Evolutionary conservation across 805 yeast genomes (phyloP), one percentile per base, ranked within the genome.

Genomic region (Candida dajiaensis): DNA sequence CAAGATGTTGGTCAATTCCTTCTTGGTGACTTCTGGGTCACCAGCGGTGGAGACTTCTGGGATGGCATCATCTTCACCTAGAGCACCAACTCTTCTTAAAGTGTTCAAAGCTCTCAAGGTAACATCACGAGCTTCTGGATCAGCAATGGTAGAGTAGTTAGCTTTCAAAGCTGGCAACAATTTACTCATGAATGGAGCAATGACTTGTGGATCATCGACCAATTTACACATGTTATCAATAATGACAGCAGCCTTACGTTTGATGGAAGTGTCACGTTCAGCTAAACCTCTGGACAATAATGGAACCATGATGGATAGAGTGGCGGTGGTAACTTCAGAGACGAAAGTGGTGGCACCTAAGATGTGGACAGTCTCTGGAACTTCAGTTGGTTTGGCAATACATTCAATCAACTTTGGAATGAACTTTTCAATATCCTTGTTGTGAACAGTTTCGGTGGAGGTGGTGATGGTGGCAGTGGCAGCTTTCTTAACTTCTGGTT

Each of bases 201-300:
- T 96, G 69, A 94, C 95, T 79, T 94, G 98, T 64, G 99, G 99
- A 72, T 94, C 99, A 71, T 94, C 99, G 78, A 94, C 99, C 75
- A 94, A 88, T 78, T 94, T 94, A 87, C 99, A 94, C 99, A 94
- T 94, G 96, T 94, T 94, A 75, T 94, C 99, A 67, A 92, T 86
- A 75, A 94, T 94, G 71, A 94, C 99, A 63, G 99, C 99, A 68
- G 98, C 85, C 81, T 94, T 94, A 83, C 99, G 90, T 87, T 94
- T 94, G 81, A 94, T 94, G 64, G 97, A 80, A 62, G 99, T 94
- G 68, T 94, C 99, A 82, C 99, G 94, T 81, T 94, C 99, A 68
- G 95, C 95, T 71, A 94, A 83, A 92, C 99, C 99, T 86, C 99
- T 92, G 63, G 96, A 82, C 72, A 94, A 82, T 70, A 94, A 81